Evolutionary conservation across 768 basidiomycete genomes (phyloP).

Genomic region (Macrolepiota dolichaula): DNA sequence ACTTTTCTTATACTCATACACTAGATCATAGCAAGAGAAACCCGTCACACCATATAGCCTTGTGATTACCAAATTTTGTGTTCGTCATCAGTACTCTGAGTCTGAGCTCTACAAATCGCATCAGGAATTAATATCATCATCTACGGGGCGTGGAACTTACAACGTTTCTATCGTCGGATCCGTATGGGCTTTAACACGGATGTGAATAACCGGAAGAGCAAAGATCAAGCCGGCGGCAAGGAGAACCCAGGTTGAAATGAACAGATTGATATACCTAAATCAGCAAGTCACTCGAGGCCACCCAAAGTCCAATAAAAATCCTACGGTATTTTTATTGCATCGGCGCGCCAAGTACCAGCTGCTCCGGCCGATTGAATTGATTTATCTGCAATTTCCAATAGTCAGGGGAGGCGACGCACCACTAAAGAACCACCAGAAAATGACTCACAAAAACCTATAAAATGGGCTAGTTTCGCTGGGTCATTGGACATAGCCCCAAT

Average conservation of each 20-base stretch:
- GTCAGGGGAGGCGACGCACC: background rate
- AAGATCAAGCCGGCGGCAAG: conserved; percentile 61
- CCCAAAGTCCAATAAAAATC: conserved; percentile 20
- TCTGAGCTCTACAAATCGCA: background rate
- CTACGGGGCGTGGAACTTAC: conserved; percentile 31
- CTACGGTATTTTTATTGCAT: conserved; percentile 61
- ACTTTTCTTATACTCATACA: too few relatives aligned
- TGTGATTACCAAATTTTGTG: background rate
- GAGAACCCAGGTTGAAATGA: conserved; percentile 69
- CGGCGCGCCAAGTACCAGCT: conserved; percentile 68
- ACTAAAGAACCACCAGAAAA: background rate
- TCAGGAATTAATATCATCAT: background rate
- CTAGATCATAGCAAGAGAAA: too few relatives aligned
- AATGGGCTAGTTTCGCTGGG: conserved; percentile 71
- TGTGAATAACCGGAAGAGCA: conserved; percentile 67
- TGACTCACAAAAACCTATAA: conserved; percentile 74
- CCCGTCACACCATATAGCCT: background rate
- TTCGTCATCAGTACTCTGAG: background rate
- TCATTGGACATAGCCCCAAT: conserved; percentile 86
- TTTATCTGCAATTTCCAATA: conserved; percentile 40
- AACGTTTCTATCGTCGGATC: conserved; percentile 47
- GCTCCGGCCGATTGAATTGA: conserved; percentile 74
- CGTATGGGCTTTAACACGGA: conserved; percentile 60
- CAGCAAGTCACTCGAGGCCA: background rate
- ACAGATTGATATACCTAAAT: conserved; percentile 60